Percentiles rank a stretch among this genome's conserved stretches.
phyloP scores from a whole-genome alignment of 2,329 filamentous ascomycete genomes.

The Cercospora sesami region DNA sequence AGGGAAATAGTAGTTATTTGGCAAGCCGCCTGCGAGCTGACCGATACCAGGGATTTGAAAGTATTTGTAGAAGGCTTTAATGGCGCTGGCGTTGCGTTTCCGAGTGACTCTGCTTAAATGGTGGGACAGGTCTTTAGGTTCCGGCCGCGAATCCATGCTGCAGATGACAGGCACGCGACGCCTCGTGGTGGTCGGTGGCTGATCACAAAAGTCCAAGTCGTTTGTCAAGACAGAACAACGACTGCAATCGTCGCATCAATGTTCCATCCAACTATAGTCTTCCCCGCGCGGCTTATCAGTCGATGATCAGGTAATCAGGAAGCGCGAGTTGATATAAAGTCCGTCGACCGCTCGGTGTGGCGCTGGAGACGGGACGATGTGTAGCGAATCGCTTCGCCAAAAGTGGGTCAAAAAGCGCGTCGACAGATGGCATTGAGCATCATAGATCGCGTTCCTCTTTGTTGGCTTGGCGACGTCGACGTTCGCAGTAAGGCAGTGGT shows the following conservation, averaged over 20 bases:
- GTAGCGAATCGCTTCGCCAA: background rate
- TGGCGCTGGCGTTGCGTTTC: conserved; percentile 61
- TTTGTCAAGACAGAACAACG: background rate
- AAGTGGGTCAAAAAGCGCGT: background rate
- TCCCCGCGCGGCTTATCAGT: conserved; percentile 7
- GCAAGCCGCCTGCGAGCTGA: conserved; percentile 66
- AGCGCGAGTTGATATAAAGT: background rate
- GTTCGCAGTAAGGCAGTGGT: background rate
- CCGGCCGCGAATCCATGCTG: conserved; percentile 35
- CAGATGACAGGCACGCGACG: background rate
- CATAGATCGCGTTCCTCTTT: conserved; percentile 3
- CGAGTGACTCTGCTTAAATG: conserved; percentile 71
- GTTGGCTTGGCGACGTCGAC: background rate
- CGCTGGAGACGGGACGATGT: background rate
- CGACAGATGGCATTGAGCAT: conserved; percentile 7
- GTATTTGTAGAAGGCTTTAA: conserved; percentile 87
- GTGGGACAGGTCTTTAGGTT: conserved; percentile 74
- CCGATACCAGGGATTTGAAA: conserved; percentile 65
- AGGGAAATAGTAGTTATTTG: too few species aligned
- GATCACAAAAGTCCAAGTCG: background rate
- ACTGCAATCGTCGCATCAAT: background rate
- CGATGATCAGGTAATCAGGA: conserved; percentile 2
- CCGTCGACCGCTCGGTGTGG: background rate
- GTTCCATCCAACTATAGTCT: too few species aligned
- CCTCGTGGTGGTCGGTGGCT: background rate